These are phyloP conservation scores for Trifolium dubium DNA, from an alignment of 306 rosid genomes.

Conservation along the genomic window DNA sequence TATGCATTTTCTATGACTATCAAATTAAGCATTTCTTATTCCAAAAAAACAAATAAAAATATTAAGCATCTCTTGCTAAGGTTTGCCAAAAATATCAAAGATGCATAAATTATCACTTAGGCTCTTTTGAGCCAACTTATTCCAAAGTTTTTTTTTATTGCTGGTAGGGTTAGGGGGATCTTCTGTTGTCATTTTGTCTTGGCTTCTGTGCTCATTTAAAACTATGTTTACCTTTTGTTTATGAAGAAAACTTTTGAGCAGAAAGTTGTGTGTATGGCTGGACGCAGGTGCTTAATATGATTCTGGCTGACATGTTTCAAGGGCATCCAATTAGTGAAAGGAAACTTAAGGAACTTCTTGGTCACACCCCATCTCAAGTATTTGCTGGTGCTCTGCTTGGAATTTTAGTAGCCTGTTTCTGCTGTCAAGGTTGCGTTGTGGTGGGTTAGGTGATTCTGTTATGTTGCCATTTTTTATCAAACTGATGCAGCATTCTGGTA, in stretches of 20 bases:
- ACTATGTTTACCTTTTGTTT: constrained; percentile 9
- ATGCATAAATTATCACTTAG: constrained; percentile 13
- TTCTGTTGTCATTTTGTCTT: neutral
- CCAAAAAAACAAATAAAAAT: too few species aligned
- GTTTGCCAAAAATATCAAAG: neutral
- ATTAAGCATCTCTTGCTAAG: constrained; percentile 1
- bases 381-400: constrained; percentile 88
- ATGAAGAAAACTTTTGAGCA: constrained; percentile 2
- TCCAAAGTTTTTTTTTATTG: constrained; percentile 15
- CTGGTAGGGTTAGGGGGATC: neutral
- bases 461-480: constrained; percentile 33
- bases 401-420: constrained; percentile 64
- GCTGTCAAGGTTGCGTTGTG: constrained; percentile 64
- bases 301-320: constrained; percentile 81
- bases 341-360: constrained; percentile 90
- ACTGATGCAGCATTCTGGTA: constrained; percentile 22
- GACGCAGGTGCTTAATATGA: constrained; percentile 86
- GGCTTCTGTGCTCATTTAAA: constrained; percentile 21
- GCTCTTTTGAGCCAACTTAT: constrained; percentile 2
- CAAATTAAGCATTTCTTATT: too few species aligned
- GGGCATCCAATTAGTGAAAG: constrained; percentile 92
- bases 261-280: constrained; percentile 13
- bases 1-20: constrained; percentile 21
- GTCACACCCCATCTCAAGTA: constrained; percentile 92
- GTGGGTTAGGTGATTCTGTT: constrained; percentile 41